These are phyloP conservation scores for Jaltomata sinuosa DNA, from an alignment of 257 asterid genomes.

Conservation along the genomic window DNA sequence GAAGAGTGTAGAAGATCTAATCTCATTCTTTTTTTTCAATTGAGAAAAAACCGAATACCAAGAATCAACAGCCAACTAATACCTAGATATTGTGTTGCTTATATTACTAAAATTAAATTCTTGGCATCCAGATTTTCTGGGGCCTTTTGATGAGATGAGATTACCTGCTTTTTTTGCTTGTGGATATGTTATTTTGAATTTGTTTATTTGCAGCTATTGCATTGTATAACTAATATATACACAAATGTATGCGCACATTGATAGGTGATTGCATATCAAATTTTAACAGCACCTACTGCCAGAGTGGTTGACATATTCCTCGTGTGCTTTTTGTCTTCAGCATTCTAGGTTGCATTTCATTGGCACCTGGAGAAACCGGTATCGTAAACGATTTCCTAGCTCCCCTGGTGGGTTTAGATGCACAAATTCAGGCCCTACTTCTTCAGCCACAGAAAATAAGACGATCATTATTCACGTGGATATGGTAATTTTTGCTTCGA, in stretches of 20 bases:
- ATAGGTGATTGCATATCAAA: neutral
- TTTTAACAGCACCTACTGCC: neutral
- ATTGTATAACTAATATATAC: neutral
- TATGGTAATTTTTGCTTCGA: conserved; percentile 43
- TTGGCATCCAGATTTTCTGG: neutral
- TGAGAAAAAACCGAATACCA: neutral
- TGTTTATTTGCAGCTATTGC: neutral
- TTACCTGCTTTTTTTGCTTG: neutral
- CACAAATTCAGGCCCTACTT: conserved; percentile 18
- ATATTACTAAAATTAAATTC: neutral
- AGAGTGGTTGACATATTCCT: neutral
- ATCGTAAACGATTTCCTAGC: conserved; percentile 67
- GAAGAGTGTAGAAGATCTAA: neutral
- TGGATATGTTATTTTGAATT: neutral
- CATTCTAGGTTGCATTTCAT: conserved; percentile 94
- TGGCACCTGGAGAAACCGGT: conserved; percentile 97
- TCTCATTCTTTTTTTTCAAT: neutral
- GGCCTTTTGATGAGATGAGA: neutral
- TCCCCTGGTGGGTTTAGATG: conserved; percentile 27
- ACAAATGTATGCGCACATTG: neutral
- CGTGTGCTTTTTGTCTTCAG: conserved; percentile 31
- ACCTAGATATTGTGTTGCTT: neutral
- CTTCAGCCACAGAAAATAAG: conserved; percentile 31
- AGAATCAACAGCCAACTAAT: neutral
- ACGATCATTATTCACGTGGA: conserved; percentile 65